Evolutionary conservation across 2,329 filamentous ascomycete genomes (phyloP), one percentile per base, ranked within the genome.

Genomic region (Neophaeococcomyces mojaviensis): DNA sequence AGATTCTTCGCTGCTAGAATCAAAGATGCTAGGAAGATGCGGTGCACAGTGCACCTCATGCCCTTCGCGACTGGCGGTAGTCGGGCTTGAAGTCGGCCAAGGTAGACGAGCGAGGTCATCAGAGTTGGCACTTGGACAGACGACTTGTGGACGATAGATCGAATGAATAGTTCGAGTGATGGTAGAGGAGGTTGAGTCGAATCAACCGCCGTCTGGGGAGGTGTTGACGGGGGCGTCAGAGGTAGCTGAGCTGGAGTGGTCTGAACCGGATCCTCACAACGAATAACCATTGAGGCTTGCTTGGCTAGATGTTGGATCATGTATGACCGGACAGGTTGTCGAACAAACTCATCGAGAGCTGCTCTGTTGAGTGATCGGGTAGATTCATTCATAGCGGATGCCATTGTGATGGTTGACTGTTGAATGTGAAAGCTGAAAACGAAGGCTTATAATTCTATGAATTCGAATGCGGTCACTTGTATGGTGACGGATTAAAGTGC

Each of bases 91-190:
- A 98, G 78, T 50, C 89, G 81, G 61, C 78, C 80, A 47, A 98
- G 82, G 74, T 96, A 98, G 64, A 97, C 88, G 33, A 98, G 78
- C 6, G 89, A 89, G 30, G 88, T 90, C 92, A 98, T 97, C 56
- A 98, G 78, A 6, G 92, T 98, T 10, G 92, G 87, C 44, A 96
- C 89, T 73, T 97, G 90, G 24, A 97, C 92, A 65, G 96, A 94
- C 55, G 90, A 97, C 50, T 86, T 84, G 61, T 87, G 80, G 51
- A 97, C 89, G 24, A 98, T 77, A 53, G 88, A 88, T 41, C 80
- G 83, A 69, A 98, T 97, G 74, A 97, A 98, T 48, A 82, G 78
- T 66, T 95, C 87, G 30, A 97, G 72, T 0, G 85, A 82, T 2
- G 92, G 92, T 26, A 98, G 53, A 53, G 69, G 55, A 58, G 71